Evolutionary conservation across 495 filamentous ascomycete species (phyloP), one percentile per base, ranked within the genome.

Genomic region (Penicillium argentinense): DNA sequence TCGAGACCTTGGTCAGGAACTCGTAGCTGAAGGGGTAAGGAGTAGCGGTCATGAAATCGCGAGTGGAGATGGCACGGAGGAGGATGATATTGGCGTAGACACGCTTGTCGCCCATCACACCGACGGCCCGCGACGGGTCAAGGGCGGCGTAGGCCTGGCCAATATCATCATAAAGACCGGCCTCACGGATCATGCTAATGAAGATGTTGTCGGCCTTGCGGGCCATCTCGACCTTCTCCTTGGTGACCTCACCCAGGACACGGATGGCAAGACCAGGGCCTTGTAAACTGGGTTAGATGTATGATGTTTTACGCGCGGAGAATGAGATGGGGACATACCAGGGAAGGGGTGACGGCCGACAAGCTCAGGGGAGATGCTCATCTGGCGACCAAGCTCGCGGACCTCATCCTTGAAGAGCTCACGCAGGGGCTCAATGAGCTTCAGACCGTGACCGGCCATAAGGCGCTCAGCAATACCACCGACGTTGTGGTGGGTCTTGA

Each of bases 281-380:
- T n/a, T n/a, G n/a, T n/a, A n/a, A n/a, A n/a, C n/a, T n/a, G n/a
- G n/a, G n/a, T n/a, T n/a, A n/a, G n/a, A n/a, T n/a, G n/a, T n/a
- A n/a, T n/a, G n/a, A n/a, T n/a, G n/a, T n/a, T n/a, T n/a, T n/a
- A n/a, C n/a, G n/a, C n/a, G n/a, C n/a, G n/a, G n/a, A n/a, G n/a
- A n/a, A n/a, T n/a, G n/a, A n/a, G n/a, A n/a, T n/a, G n/a, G n/a
- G n/a, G n/a, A n/a, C n/a, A n/a, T n/a, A n/a, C n/a, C 66, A 3
- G 86, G 87, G 75, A 95, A 89, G 25, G 89, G 88, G 57, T 97
- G 91, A 12, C 91, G 75, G 80, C 80, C 86, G 39, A 95, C 84
- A 8, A 96, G 82, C 6, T 88, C 81, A 48, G 87, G 76, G 39
- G 83, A 77, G 47, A 96, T 87, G 3, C 84, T 84, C 12, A 97